phyloP scores from a whole-genome alignment of 2,329 filamentous ascomycete genomes.

The Paecilomyces formosus region DNA sequence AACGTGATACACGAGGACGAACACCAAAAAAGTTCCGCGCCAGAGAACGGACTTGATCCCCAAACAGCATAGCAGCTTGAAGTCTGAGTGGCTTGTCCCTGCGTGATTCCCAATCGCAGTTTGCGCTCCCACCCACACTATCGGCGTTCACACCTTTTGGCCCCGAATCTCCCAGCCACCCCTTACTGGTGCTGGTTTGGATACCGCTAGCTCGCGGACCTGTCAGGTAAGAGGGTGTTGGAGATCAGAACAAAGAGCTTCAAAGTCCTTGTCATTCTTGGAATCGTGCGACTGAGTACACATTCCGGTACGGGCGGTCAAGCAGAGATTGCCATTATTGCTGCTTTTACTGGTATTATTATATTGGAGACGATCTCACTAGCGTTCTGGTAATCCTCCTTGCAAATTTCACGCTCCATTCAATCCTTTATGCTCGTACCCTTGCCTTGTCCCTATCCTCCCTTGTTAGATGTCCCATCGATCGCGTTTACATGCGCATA shows the following conservation, averaged over 20 bases:
- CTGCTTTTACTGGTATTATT: background rate
- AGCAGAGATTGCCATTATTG: background rate
- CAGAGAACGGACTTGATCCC: background rate
- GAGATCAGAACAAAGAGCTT: background rate
- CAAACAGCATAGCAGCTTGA: background rate
- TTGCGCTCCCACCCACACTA: constrained; percentile 7
- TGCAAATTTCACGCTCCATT: background rate
- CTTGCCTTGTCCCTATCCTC: constrained; percentile 8
- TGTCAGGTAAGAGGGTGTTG: background rate
- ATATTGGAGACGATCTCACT: background rate
- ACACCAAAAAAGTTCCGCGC: background rate
- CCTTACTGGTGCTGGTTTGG: background rate
- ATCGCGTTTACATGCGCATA: background rate
- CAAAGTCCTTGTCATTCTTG: background rate
- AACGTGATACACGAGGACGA: background rate
- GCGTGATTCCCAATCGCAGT: constrained; percentile 14
- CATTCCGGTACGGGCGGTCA: background rate
- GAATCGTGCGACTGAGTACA: background rate
- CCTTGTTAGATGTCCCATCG: background rate
- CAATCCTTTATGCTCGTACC: constrained; percentile 10
- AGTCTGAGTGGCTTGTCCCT: constrained; percentile 19
- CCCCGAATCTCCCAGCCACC: constrained; percentile 15
- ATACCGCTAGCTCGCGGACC: background rate
- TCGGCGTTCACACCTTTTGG: constrained; percentile 5
- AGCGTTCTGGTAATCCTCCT: background rate